Conservation (phyloP, 192 early-diverging fungal genomes). For the Coemansia sp. region DNA sequence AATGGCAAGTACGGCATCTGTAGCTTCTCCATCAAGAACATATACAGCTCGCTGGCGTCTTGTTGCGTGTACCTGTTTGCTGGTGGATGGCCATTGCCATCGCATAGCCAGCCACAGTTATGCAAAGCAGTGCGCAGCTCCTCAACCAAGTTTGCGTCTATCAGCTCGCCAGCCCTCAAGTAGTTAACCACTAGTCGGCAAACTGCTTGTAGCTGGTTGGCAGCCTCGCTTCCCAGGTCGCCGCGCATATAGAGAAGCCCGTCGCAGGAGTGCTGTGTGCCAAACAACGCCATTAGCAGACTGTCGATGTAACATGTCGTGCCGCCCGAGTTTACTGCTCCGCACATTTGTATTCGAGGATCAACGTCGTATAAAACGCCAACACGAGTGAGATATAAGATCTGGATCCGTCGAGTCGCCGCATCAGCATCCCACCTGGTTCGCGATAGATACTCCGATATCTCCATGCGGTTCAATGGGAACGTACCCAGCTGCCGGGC, state of each 20-base stretch:
- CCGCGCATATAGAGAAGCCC: conserved; percentile 57
- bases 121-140: conserved; percentile 56
- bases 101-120: conserved; percentile 53
- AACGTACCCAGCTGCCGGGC: conserved; percentile 21
- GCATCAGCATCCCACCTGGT: conserved; percentile 20
- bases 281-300: conserved; percentile 69
- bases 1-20: conserved; percentile 68
- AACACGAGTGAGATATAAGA: conserved; percentile 25
- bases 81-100: not conserved
- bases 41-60: conserved; percentile 68
- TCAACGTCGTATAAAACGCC: conserved; percentile 31
- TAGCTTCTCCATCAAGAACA: conserved; percentile 65
- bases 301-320: conserved; percentile 72
- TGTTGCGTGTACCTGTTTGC: conserved; percentile 53
- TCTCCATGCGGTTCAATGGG: conserved; percentile 19
- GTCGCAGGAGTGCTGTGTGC: conserved; percentile 58
- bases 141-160: conserved; percentile 54
- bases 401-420: conserved; percentile 19
- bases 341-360: conserved; percentile 21
- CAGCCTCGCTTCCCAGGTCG: conserved; percentile 39
- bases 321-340: conserved; percentile 61
- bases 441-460: conserved; percentile 13
- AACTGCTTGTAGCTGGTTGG: conserved; percentile 54
- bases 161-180: conserved; percentile 60
- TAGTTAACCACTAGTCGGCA: conserved; percentile 60